Evolutionary conservation across 805 yeast genomes (phyloP).

Genomic region (Zygotorulaspora danielsina): DNA sequence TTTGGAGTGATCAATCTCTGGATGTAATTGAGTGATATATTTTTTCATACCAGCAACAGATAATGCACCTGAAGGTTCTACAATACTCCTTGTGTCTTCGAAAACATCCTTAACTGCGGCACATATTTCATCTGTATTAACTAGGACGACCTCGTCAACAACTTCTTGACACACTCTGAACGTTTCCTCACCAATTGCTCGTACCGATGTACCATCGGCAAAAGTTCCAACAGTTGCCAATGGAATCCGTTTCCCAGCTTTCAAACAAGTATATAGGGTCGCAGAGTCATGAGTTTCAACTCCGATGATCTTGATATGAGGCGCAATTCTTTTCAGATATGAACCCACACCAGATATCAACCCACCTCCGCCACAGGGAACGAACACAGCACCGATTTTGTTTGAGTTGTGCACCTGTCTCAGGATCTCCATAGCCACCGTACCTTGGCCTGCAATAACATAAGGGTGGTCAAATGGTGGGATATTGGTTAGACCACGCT

Average conservation of each 20-base stretch:
- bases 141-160: conserved; percentile 86
- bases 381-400: conserved; percentile 78
- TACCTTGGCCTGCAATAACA: conserved; percentile 98
- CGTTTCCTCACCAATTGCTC: conserved; percentile 83
- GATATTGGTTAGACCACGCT: conserved; percentile 75
- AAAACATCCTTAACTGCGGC: conserved; percentile 97
- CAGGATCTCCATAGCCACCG: conserved; percentile 87
- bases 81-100: conserved; percentile 89
- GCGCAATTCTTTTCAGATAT: conserved; percentile 90
- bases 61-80: conserved; percentile 97
- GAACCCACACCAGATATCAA: conserved; percentile 85
- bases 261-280: conserved; percentile 73
- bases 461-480: conserved; percentile 99
- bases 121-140: conserved; percentile 87
- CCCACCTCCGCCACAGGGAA: conserved; percentile 98
- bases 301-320: conserved; percentile 93
- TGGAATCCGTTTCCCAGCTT: conserved; percentile 48
- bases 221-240: conserved; percentile 84
- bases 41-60: conserved; percentile 92
- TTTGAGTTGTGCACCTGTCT: conserved; percentile 69
- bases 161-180: conserved; percentile 71
- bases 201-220: conserved; percentile 98
- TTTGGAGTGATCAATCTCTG: conserved; percentile 64
- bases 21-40: conserved; percentile 58
- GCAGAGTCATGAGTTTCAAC: conserved; percentile 96